These are phyloP conservation scores for Quercus phellos DNA, from an alignment of 331 rosid genomes.

Conservation along the genomic window DNA sequence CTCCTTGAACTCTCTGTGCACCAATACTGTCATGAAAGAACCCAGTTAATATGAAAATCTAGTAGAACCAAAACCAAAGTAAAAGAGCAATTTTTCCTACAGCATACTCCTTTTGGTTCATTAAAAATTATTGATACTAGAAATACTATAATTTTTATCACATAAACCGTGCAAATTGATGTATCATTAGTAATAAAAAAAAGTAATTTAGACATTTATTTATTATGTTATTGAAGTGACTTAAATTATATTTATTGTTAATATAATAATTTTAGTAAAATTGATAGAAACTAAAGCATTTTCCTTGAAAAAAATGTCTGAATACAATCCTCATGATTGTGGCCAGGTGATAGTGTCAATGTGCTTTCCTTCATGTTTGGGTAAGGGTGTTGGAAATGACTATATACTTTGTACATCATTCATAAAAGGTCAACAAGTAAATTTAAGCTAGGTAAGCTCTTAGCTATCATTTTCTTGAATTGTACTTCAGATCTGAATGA, in stretches of 20 bases:
- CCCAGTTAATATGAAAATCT: conserved; percentile 13
- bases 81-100: background rate
- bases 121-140: background rate
- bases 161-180: too few species aligned
- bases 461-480: background rate
- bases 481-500: background rate
- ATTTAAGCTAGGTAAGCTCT: background rate
- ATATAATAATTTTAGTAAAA: too few species aligned
- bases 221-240: too few species aligned
- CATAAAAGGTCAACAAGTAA: background rate
- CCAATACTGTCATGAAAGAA: conserved; percentile 64
- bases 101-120: background rate
- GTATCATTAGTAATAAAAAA: too few species aligned
- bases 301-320: background rate
- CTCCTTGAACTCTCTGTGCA: conserved; percentile 65
- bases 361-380: background rate
- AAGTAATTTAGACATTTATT: too few species aligned
- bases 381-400: background rate
- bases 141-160: too few species aligned
- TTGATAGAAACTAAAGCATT: too few species aligned
- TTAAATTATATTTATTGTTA: too few species aligned
- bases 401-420: background rate
- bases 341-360: background rate
- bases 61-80: background rate
- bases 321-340: background rate